A percentile compares a stretch with the other conserved stretches of the same genome.
Conservation (phyloP, 208 protist genomes). For the Naegleria lovaniensis region DNA sequence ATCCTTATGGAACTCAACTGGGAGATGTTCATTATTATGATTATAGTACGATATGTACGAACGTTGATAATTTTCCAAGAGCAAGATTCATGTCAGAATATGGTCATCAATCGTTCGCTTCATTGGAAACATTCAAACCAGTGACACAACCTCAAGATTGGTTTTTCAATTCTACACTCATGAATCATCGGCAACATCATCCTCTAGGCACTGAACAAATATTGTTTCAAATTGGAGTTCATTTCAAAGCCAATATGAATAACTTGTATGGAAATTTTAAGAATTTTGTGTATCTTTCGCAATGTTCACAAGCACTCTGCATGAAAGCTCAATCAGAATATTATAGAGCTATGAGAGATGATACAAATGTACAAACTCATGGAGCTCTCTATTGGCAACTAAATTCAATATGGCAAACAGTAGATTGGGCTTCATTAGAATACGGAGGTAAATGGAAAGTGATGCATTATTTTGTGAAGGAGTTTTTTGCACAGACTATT, state of each 20-base stretch:
- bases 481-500: conserved; percentile 6
- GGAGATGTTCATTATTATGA: conserved; percentile 50
- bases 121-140: conserved; percentile 1
- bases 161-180: background rate
- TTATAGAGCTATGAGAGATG: background rate
- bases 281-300: conserved; percentile 40
- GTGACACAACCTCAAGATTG: background rate
- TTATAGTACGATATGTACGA: conserved; percentile 36
- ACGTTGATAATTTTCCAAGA: conserved; percentile 34
- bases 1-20: background rate
- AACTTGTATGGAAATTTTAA: conserved; percentile 29
- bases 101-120: conserved; percentile 50
- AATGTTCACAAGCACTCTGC: conserved; percentile 45
- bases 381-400: conserved; percentile 67
- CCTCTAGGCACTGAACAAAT: conserved; percentile 30
- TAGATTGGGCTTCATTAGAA: background rate
- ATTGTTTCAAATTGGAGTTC: conserved; percentile 40
- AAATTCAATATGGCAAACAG: conserved; percentile 27
- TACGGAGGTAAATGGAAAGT: conserved; percentile 28
- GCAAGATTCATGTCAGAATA: conserved; percentile 57
- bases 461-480: conserved; percentile 30
- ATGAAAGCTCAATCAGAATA: conserved; percentile 37
- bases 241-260: conserved; percentile 38
- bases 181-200: conserved; percentile 33
- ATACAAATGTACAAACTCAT: conserved; percentile 43